phyloP scores from a whole-genome alignment of 208 protist genomes.

The Leishmania turanica region DNA sequence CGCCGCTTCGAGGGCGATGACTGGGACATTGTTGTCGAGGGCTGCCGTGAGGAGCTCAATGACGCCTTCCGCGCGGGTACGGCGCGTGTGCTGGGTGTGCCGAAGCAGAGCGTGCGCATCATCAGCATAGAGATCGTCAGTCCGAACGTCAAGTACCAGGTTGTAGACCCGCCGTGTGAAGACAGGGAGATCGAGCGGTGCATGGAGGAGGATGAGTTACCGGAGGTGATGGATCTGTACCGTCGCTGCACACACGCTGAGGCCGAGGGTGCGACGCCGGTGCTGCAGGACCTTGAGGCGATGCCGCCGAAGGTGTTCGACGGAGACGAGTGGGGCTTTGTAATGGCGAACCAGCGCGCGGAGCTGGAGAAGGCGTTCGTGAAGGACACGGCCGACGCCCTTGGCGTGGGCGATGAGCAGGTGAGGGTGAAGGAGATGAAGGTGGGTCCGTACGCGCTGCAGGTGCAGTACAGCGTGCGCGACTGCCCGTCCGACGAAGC shows the following conservation, averaged over 20 bases:
- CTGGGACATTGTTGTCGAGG: slow-evolving; percentile 37
- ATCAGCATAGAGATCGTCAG: slow-evolving; percentile 43
- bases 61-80: slow-evolving; percentile 47
- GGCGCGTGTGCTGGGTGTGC: slow-evolving; percentile 40
- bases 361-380: slow-evolving; percentile 40
- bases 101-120: slow-evolving; percentile 36
- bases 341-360: slow-evolving; percentile 31
- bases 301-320: slow-evolving; percentile 37
- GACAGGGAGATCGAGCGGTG: slow-evolving; percentile 44
- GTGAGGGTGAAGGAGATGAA: slow-evolving; percentile 32
- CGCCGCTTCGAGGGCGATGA: slow-evolving; percentile 37
- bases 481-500: slow-evolving; percentile 30
- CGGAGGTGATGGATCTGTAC: slow-evolving; percentile 46
- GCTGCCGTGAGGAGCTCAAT: slow-evolving; percentile 25
- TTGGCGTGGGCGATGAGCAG: slow-evolving; percentile 30
- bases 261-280: neutral
- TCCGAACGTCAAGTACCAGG: slow-evolving; percentile 49
- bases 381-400: slow-evolving; percentile 40
- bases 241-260: slow-evolving; percentile 21
- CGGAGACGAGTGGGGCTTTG: slow-evolving; percentile 54
- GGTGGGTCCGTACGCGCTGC: slow-evolving; percentile 18
- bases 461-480: slow-evolving; percentile 41
- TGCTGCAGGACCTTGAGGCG: slow-evolving; percentile 19
- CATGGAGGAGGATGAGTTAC: slow-evolving; percentile 46
- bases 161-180: slow-evolving; percentile 29